Conservation (phyloP, 2,329 filamentous ascomycete genomes). For the Aspergillus alliaceus region DNA sequence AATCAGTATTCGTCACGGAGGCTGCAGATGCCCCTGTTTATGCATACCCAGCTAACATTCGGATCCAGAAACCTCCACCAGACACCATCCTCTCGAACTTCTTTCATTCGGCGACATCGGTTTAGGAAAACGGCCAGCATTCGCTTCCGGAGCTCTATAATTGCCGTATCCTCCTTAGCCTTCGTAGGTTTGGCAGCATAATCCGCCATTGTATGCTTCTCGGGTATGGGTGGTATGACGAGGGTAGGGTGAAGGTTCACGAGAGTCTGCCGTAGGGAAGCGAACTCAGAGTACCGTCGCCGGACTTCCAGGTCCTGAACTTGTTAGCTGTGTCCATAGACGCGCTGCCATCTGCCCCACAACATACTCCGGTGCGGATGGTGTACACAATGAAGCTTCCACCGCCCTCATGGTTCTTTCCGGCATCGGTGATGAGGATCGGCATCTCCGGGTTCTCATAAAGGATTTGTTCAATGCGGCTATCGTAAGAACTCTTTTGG, state of each 20-base stretch:
- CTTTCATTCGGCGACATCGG: constrained; percentile 87
- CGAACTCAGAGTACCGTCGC: constrained; percentile 93
- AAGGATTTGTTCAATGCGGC: constrained; percentile 93
- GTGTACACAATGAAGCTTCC: constrained; percentile 97
- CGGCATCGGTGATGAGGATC: constrained; percentile 90
- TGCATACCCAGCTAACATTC: constrained; percentile 91
- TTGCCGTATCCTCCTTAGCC: constrained; percentile 94
- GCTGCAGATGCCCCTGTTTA: constrained; percentile 2
- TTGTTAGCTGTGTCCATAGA: background rate
- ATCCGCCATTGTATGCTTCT: constrained; percentile 98
- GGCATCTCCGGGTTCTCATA: constrained; percentile 90
- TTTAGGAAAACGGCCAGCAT: constrained; percentile 97
- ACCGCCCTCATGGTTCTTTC: constrained; percentile 89
- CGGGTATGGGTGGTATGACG: constrained; percentile 93
- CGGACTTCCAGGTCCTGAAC: constrained; percentile 88
- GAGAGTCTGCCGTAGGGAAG: constrained; percentile 82
- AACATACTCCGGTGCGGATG: constrained; percentile 82
- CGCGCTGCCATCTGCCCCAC: too few relatives aligned
- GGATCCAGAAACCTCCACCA: constrained; percentile 98
- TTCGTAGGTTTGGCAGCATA: constrained; percentile 98
- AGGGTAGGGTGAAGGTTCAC: constrained; percentile 91
- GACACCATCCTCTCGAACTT: constrained; percentile 87
- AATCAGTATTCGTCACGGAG: constrained; percentile 29
- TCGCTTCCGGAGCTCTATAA: constrained; percentile 93
- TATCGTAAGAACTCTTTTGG: constrained; percentile 83